A percentile compares a stretch with the other conserved stretches of the same genome.
Evolutionary conservation across 2,329 filamentous ascomycete species (phyloP).

Genomic region (Diaporthe citrichinensis): DNA sequence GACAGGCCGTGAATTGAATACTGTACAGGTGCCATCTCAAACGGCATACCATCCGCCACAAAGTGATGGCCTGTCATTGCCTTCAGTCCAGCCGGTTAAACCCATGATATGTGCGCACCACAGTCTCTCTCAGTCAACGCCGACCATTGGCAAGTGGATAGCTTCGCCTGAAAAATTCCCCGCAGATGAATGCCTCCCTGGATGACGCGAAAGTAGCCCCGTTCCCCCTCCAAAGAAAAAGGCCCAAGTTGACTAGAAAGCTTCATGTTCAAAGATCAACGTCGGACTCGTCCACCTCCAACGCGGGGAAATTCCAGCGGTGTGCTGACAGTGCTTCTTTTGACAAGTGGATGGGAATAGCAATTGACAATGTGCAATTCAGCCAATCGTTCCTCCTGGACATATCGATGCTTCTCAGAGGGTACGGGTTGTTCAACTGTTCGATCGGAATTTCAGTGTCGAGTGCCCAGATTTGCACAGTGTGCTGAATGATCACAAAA

Average conservation of each 20-base stretch:
- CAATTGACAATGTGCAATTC: conserved; percentile 53
- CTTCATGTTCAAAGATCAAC: conserved; percentile 43
- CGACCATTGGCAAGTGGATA: neutral
- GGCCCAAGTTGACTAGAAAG: neutral
- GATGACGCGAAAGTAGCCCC: neutral
- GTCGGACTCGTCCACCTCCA: conserved; percentile 42
- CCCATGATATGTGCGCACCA: neutral
- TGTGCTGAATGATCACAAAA: conserved; percentile 66
- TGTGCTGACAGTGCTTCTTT: conserved; percentile 46
- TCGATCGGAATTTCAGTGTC: conserved; percentile 50
- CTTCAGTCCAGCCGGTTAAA: neutral
- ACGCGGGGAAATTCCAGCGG: conserved; percentile 34
- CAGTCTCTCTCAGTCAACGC: neutral
- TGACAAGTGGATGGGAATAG: conserved; percentile 53
- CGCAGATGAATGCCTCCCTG: neutral
- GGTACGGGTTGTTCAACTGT: conserved; percentile 39
- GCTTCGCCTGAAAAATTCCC: neutral
- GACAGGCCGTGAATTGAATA: neutral
- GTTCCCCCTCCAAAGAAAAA: too few relatives aligned
- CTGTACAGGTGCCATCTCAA: conserved; percentile 12
- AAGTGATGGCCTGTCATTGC: neutral
- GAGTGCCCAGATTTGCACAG: conserved; percentile 60
- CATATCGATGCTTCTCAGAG: conserved; percentile 51
- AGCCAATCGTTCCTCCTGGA: conserved; percentile 52
- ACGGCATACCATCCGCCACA: neutral